Evolutionary conservation across 441 rosid genomes (phyloP).

Genomic region (Viola pubescens): DNA sequence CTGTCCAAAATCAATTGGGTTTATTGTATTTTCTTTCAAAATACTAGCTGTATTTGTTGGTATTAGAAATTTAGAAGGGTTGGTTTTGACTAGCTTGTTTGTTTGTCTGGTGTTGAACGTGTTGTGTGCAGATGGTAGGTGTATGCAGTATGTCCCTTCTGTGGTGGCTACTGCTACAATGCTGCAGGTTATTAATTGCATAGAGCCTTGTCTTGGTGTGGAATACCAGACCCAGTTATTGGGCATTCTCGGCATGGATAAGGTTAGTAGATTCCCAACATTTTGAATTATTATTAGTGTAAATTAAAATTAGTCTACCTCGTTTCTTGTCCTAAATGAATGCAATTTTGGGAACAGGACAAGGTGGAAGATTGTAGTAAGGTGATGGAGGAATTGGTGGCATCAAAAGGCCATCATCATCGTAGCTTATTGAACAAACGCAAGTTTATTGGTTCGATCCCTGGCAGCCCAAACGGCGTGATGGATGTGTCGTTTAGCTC

Average conservation of each 20-base stretch:
- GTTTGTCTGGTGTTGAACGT: neutral
- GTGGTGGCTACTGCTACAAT: constrained; percentile 51
- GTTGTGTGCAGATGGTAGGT: constrained; percentile 41
- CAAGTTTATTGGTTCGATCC: constrained; percentile 33
- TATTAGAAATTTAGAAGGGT: too few species aligned
- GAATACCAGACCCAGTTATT: constrained; percentile 35
- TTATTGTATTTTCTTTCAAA: too few species aligned
- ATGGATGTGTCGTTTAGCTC: constrained; percentile 58
- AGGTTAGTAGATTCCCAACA: constrained; percentile 22
- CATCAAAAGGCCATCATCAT: constrained; percentile 12
- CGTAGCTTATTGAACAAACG: constrained; percentile 35
- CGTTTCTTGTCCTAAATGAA: neutral
- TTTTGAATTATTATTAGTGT: neutral
- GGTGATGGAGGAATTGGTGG: constrained; percentile 32
- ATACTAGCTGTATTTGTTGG: too few species aligned
- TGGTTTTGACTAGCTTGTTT: neutral
- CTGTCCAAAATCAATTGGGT: too few species aligned
- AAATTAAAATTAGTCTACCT: neutral
- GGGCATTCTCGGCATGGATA: constrained; percentile 37
- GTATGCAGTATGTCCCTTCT: constrained; percentile 43
- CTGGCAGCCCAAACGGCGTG: constrained; percentile 63
- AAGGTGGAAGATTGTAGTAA: constrained; percentile 38
- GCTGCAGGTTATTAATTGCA: constrained; percentile 36
- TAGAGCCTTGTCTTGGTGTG: constrained; percentile 32
- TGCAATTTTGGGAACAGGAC: constrained; percentile 28